Evolutionary conservation across 2,329 filamentous ascomycete species (phyloP), one percentile per base, ranked within the genome.

Genomic region (Periconia sp.): DNA sequence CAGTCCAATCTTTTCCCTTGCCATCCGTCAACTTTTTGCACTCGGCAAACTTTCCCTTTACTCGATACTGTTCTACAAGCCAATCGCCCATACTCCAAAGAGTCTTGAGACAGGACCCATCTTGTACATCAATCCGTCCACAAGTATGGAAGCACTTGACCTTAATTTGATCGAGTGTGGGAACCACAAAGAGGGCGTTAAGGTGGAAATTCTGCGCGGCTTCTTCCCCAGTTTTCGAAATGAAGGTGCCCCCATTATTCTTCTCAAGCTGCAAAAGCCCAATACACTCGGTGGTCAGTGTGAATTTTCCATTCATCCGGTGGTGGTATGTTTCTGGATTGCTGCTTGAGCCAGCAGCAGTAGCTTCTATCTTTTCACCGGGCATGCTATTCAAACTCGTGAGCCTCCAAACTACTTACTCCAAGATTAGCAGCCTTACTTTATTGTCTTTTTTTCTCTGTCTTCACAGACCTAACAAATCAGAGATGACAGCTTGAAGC

Each of bases 91-190:
- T n/a, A n/a, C 41, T n/a, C 15, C 15, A n/a, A 9, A 42, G 41
- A n/a, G 41, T 19, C 9, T 9, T 9, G 8, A 42, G n/a, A n/a
- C 41, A 42, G n/a, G 41, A 7, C 8, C 41, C 41, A 7, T 42
- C 15, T 7, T 42, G 8, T 7, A n/a, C 8, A 7, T 42, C 41
- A n/a, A 42, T n/a, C n/a, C 9, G 8, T 42, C 41, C 41, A n/a
- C 41, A 42, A 42, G n/a, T n/a, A 42, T 42, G 41, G 18, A n/a
- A 42, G 41, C 41, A 42, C 41, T 42, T 42, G 41, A 42, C n/a
- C 41, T 42, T 42, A 19, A 42, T 42, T 42, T 42, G 15, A 7
- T 42, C 7, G 8, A 42, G 7, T 7, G n/a, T 42, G 7, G 15
- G 41, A 9, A n/a, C 41, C 18, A n/a, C n/a, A 7, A 42, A 19